Evolutionary conservation across 2,329 filamentous ascomycete genomes (phyloP).

Genomic region (Stagonosporopsis tanaceti): DNA sequence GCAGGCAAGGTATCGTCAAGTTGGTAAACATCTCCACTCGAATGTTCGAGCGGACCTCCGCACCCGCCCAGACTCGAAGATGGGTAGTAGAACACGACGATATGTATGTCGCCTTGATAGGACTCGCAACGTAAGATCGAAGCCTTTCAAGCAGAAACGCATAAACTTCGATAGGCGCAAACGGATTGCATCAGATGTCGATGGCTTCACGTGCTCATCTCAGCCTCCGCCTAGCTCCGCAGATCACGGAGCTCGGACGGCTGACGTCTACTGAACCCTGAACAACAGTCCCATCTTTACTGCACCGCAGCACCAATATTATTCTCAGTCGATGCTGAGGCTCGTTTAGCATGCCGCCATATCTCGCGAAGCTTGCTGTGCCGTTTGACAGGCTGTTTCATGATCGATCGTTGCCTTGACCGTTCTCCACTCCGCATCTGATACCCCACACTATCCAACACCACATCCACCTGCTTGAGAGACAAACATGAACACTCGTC

Average conservation of each 20-base stretch:
- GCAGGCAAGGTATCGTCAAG: background rate
- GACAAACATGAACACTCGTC: constrained; percentile 82
- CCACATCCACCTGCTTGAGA: background rate
- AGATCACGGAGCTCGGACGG: constrained; percentile 18
- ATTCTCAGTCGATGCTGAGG: constrained; percentile 25
- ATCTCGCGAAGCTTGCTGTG: constrained; percentile 17
- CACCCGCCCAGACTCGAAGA: background rate
- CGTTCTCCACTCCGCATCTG: constrained; percentile 9
- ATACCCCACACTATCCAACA: constrained; percentile 21
- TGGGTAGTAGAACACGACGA: background rate
- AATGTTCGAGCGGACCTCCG: background rate
- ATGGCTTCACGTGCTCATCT: constrained; percentile 8
- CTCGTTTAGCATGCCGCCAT: constrained; percentile 37
- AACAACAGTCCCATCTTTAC: background rate
- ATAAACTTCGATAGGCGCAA: too few species aligned
- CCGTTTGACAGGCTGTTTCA: constrained; percentile 27
- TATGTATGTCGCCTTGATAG: background rate
- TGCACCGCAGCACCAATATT: constrained; percentile 5
- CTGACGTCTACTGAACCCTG: constrained; percentile 24
- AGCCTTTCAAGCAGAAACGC: background rate
- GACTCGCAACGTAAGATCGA: background rate
- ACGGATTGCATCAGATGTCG: background rate
- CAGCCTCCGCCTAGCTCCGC: constrained; percentile 12
- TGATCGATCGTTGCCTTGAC: constrained; percentile 11
- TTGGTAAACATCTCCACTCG: background rate